Evolutionary conservation across 371 early-diverging fungal genomes (phyloP).

Genomic region (Catenaria anguillulae): DNA sequence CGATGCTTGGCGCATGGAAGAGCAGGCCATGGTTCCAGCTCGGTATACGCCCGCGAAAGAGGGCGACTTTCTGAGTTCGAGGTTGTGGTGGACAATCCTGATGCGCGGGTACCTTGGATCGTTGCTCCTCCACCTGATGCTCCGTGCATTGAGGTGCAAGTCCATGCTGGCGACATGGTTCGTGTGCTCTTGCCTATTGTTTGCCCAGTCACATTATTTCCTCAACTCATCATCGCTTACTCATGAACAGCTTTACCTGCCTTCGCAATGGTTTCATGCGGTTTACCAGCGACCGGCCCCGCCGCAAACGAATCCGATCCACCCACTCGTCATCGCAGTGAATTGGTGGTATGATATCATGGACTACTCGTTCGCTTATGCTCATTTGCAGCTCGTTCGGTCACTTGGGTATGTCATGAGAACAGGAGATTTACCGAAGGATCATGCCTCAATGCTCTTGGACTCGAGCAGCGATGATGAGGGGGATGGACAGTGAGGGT

Average conservation of each 20-base stretch:
- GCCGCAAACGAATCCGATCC: slow-evolving; percentile 5
- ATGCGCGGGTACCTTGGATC: not conserved
- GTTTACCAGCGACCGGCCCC: slow-evolving; percentile 21
- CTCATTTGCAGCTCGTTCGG: slow-evolving; percentile 4
- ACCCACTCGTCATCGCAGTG: slow-evolving; percentile 42
- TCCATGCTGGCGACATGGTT: slow-evolving; percentile 44
- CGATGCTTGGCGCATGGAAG: slow-evolving; percentile 18
- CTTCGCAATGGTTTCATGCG: slow-evolving; percentile 66
- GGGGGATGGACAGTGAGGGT: too few species aligned
- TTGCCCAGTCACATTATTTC: not conserved
- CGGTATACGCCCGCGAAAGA: not conserved
- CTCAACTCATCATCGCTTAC: not conserved
- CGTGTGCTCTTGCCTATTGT: too few species aligned
- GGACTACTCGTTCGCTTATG: slow-evolving; percentile 28
- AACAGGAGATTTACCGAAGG: not conserved
- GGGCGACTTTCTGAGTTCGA: not conserved
- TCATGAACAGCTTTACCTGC: slow-evolving; percentile 39
- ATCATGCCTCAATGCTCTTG: too few species aligned
- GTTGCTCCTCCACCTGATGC: slow-evolving; percentile 15
- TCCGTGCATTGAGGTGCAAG: slow-evolving; percentile 35
- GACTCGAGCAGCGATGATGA: too few species aligned
- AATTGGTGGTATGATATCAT: slow-evolving; percentile 64
- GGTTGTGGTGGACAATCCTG: slow-evolving; percentile 4
- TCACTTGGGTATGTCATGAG: not conserved
- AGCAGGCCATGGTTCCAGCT: not conserved